A percentile compares a stretch with the other conserved stretches of the same genome.
Conservation (phyloP, 108 stramenopile species). For the Cylindrotheca fusiformis region DNA sequence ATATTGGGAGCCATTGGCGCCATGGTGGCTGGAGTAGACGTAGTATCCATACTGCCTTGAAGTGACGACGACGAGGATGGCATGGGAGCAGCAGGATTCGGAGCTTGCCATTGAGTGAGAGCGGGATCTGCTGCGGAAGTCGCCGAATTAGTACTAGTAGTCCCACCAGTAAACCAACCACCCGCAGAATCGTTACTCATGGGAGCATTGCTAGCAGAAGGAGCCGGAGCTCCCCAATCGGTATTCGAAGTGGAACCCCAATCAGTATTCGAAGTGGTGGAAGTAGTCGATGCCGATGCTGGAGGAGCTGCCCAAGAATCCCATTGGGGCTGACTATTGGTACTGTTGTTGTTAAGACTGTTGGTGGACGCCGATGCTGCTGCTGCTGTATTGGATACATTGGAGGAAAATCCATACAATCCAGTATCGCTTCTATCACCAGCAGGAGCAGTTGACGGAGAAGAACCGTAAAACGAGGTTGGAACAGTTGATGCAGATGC, state of each 20-base stretch:
- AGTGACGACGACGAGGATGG: slow-evolving; percentile 12
- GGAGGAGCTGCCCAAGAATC: neutral
- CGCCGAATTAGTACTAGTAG: neutral
- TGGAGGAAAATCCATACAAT: too few species aligned
- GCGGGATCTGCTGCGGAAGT: neutral
- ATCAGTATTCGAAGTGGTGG: too few species aligned
- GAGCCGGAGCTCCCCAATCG: neutral
- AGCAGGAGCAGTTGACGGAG: neutral
- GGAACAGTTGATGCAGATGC: neutral
- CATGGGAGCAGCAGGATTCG: too few species aligned
- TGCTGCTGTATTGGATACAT: too few species aligned
- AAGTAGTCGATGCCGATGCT: neutral
- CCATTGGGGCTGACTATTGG: too few species aligned
- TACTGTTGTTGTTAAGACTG: too few species aligned
- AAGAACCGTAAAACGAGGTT: neutral
- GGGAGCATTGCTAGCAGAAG: neutral
- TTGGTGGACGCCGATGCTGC: too few species aligned
- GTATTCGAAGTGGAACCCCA: too few species aligned
- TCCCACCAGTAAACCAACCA: neutral
- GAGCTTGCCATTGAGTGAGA: neutral
- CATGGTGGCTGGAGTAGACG: neutral
- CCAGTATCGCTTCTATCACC: too few species aligned
- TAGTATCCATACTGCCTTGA: neutral
- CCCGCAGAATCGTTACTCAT: neutral
- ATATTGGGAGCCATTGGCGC: slow-evolving; percentile 5